Evolutionary conservation across 176 grass and related monocot species (phyloP), one percentile per base, ranked within the genome.

Genomic region (Thalia dealbata): DNA sequence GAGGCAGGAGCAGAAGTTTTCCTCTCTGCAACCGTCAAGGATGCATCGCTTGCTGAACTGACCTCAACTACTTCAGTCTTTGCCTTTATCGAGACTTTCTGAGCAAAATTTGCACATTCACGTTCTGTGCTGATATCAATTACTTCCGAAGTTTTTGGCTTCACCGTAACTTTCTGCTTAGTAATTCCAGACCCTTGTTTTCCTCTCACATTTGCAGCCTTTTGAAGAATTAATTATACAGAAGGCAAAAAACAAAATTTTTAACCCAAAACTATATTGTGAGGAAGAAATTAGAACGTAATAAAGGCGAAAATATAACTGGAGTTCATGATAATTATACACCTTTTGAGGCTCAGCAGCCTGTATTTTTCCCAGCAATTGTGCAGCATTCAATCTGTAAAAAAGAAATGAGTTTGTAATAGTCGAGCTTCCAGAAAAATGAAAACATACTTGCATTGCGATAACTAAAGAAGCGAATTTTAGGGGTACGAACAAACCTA

Each of bases 291-390:
- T 6, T 11, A n/a, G n/a, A 7, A 61, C 24, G 58, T 24, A 61
- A 24, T 22, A 25, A 61, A 61, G 22, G 58, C 2, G 11, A 61
- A 25, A 24, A 9, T 27, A 61, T 52, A 18, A 14, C 51, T 52
- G 13, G 15, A 52, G 3, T 52, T 16, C 18, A 52, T 3, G 51
- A 52, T 52, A 38, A 38, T 52, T 52, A 52, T 25, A 61, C 23
- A 24, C 58, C 58, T 61, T 61, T 11, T 61, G 22, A 61, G 22
- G 58, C 5, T 22, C 79, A 24, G 84, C 81, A 24, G 76, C 78
- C 73, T 96, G 91, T 2, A 80, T 86, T 15, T 96, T 89, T 58
- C 83, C 84, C 2, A 92, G 64, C 13, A 96, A 75, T 21, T 84
- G 87, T 29, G 80, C 86, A 59, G 82, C 89, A 59, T 2, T 84